Evolutionary conservation across 2,329 filamentous ascomycete species (phyloP), one percentile per base, ranked within the genome.

Genomic region (Ascochyta lentis): DNA sequence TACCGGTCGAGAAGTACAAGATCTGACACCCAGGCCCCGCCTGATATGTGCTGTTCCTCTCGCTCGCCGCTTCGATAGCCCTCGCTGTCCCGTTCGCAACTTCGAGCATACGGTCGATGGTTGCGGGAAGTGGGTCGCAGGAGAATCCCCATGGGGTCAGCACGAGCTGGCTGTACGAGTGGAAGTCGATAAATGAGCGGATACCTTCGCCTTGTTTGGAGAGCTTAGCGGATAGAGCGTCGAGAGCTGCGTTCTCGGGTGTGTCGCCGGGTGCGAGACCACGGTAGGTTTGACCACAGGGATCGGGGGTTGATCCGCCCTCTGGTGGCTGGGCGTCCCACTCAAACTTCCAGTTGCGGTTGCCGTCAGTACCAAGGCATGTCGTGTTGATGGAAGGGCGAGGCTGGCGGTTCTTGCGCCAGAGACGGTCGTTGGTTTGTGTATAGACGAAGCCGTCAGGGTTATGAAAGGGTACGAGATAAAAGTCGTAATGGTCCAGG

Each of bases 121-220:
- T 78, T 58, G 84, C 82, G 23, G 76, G 72, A 2, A 66, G 59
- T 6, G 63, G 63, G 29, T 66, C 64, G 44, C 65, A 68, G 2
- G 80, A 72, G 39, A 76, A 73, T n/a, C 85, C 85, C 61, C 85
- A 88, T 0, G 78, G 82, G 12, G 83, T 79, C 51, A 85, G 79
- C 50, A 88, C 80, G 26, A 84, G 77, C 67, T 89, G 86, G 23
- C 80, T 81, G 69, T 86, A 89, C 0, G 82, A 81, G 74, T 89
- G 86, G 71, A 82, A 86, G 72, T 89, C 86, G 49, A 89, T 82
- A 67, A 82, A 89, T 0, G 87, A 79, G 63, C 84, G 83, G 37
- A 88, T 77, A 0, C 83, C 82, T 47, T 79, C 75, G 2, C 62
- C 63, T 8, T 66, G 65, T 1, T 73, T 69, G 1, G 62, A 40